Base-by-base conservation (phyloP, 2,329 filamentous ascomycete genomes). In the Didymella keratinophila region DNA sequence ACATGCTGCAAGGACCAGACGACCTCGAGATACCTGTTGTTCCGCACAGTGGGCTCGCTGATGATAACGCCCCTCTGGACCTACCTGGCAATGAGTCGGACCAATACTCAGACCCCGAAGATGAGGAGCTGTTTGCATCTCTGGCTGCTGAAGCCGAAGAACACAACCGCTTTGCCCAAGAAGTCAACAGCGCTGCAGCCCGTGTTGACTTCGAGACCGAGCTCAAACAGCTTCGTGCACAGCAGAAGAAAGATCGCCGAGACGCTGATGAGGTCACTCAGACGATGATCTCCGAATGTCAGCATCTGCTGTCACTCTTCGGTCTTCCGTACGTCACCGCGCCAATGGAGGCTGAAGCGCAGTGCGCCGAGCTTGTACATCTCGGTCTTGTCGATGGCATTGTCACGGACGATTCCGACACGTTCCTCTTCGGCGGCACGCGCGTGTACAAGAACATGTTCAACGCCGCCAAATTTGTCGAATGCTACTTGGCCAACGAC, bases 391-490 rank as follows among this genome's bases (percentile, higher is more conserved):
- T 99, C 9, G 96, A 99, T 74, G 95, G 96, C 12, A 97, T 99
- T 61, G 93, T 99, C 28, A 99, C 96, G 0, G 95, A 99, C 71
- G 95, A 99, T 74, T 96, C 91, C 2, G 95, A 99, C 80, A 96
- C 89, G 0, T 99, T 99, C 71, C 85, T 99, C 0, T 99, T 99
- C 76, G 96, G 95, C 18, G 96, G 95, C 36, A 99, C 93, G 0
- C 85, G 94, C 18, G 90, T 99, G 21, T 99, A 99, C 83, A 99
- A 99, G 78, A 99, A 99, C 81, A 96, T 99, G 93, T 99, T 99
- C 83, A 99, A 97, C 78, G 89, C 92, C 69, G 95, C 95, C 76
- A 99, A 99, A 75, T 96, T 92, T 69, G 95, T 99, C 41, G 95
- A 99, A 79, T 98, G 95, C 78, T 99, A 98, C 73, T 84, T 99